Evolutionary conservation across 2,329 filamentous ascomycete species (phyloP), one percentile per base, ranked within the genome.

Genomic region (Penicillium sp.): DNA sequence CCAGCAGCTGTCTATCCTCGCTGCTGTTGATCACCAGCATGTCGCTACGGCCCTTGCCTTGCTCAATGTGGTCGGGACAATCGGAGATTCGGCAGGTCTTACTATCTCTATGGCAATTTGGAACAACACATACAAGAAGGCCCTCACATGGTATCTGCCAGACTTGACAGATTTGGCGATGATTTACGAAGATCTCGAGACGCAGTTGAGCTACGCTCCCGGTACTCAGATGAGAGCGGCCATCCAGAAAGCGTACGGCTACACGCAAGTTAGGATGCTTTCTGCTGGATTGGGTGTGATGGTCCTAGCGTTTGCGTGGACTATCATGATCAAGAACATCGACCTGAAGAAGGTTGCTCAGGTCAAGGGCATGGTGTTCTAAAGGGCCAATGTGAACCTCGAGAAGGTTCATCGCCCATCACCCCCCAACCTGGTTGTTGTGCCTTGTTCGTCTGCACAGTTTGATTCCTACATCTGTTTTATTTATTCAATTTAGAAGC

Each of bases 51-150:
- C 80, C 23, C 73, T 86, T 25, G 81, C 83, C 21, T 66, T 88
- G 13, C 73, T 82, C 31, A 79, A 78, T 40, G 75, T 87, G 10
- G 81, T 85, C 45, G 75, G 78, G 42, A 80, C 76, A 47, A 74
- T 86, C 16, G 85, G 84, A 27, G 77, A 75, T 18, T 80, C 82
- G 0, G 69, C 84, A 8, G 83, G 83, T 3, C 73, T 72, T 12
- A 79, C 83, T 3, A 79, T 87, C 46, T 78, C 83, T 2, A 77
- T 76, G 0, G 82, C 83, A 12, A 85, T 88, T 61, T 88, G 84
- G 84, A 82, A 79, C 0, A 77, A 80, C 55, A 79, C 81, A 0
- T 82, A 86, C 68, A 75, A 75, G 8, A 67, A 72, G 6, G 74
- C 75, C 0, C 74, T 86, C 4, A 57, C 56, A 16, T 64, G 66